These are phyloP conservation scores for Chlorokybus atmophyticus DNA, from an alignment of 139 green algal species.

Conservation along the genomic window DNA sequence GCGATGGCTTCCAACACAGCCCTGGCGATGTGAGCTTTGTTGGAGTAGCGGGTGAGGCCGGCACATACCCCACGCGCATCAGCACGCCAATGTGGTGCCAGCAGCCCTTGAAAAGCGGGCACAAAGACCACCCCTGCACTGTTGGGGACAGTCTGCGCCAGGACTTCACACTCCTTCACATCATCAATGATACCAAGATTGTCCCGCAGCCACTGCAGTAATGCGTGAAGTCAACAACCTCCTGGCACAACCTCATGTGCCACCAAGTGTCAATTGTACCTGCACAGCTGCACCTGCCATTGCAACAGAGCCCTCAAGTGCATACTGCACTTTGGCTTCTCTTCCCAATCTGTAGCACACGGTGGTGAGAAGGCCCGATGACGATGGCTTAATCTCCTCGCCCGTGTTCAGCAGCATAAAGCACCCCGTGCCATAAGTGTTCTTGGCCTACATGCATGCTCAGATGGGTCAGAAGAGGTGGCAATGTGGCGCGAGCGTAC, in stretches of 20 bases:
- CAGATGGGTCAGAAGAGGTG: neutral
- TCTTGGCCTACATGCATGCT: conserved; percentile 55
- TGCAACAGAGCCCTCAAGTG: conserved; percentile 59
- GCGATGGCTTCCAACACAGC: conserved; percentile 87
- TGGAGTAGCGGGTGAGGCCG: conserved; percentile 58
- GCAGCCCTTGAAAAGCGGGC: conserved; percentile 80
- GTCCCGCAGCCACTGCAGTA: conserved; percentile 40
- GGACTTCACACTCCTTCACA: conserved; percentile 40
- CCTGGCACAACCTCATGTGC: too few relatives aligned
- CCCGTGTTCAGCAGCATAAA: conserved; percentile 96
- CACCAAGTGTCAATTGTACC: too few relatives aligned
- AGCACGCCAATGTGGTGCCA: conserved; percentile 79
- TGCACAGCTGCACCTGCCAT: conserved; percentile 23
- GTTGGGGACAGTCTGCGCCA: conserved; percentile 35
- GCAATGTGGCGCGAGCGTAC: neutral
- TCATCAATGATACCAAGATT: conserved; percentile 59
- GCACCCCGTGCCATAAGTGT: conserved; percentile 95
- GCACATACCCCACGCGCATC: conserved; percentile 72
- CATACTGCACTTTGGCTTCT: conserved; percentile 47
- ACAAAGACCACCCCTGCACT: conserved; percentile 87
- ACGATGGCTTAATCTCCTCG: conserved; percentile 42
- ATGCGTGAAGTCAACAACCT: neutral
- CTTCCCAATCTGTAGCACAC: conserved; percentile 64
- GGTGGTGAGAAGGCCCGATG: conserved; percentile 82
- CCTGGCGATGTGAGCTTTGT: conserved; percentile 54